Evolutionary conservation across 108 stramenopile species (phyloP), one percentile per base, ranked within the genome.

Genomic region (Pseudonitzschia multistriata): DNA sequence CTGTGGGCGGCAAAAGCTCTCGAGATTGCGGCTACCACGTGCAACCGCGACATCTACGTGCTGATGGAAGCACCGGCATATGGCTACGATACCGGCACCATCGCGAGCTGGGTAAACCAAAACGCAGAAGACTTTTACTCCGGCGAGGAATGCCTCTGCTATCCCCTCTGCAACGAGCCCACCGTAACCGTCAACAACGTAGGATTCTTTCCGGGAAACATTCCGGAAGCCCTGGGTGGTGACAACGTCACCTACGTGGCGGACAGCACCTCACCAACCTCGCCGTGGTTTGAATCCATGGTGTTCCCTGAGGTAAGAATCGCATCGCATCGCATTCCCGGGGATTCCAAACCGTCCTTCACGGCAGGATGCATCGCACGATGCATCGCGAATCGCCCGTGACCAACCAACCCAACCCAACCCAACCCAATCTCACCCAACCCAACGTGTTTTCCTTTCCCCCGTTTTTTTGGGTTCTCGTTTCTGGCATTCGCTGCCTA

Each of bases 231-330:
- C 5, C 17, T 65, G 25, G 75, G 68, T 61, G 68, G 74, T 37
- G 69, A 75, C 29, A 45, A 45, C 25, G 25, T 63, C 0, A 29
- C 34, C 45, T 75, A 75, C 29, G 56, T 68, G 15, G 74, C 74
- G 19, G 39, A 68, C 35, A 49, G 42, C 21, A 49, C 55, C 5
- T 69, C 68, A 36, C 24, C 68, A 19, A 31, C 17, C 39, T 69
- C 68, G 15, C 74, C 74, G 21, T 75, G 74, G 74, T 50, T 75
- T 27, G 74, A 75, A 14, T 57, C 65, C 25, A 69, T 75, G 68
- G 74, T 75, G 17, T 75, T 75, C 59, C 74, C 74, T 50, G 74
- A 75, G n/a, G n/a, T n/a, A n/a, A 39, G n/a, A n/a, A n/a, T n/a
- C n/a, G n/a, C n/a, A n/a, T n/a, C n/a, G n/a, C n/a, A n/a, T n/a